Percentiles rank a stretch among this genome's conserved stretches.
These are phyloP conservation scores for Hypericum perforatum DNA, from an alignment of 345 rosid species.

Conservation along the genomic window DNA sequence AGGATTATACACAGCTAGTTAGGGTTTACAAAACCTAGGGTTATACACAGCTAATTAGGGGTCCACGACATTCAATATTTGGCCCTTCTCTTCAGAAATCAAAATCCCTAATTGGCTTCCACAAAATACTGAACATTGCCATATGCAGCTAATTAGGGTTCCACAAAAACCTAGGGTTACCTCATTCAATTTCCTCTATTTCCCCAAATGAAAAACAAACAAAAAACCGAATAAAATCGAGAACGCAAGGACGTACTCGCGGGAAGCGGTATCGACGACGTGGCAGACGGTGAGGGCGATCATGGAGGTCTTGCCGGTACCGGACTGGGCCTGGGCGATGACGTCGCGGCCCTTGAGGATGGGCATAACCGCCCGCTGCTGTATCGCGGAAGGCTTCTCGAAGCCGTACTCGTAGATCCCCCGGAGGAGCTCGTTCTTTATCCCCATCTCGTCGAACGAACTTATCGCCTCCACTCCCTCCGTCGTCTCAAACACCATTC, in stretches of 20 bases:
- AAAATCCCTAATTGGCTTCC: too few species aligned
- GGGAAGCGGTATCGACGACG: slow-evolving; percentile 50
- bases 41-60: too few species aligned
- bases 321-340: slow-evolving; percentile 98
- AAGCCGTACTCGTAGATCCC: slow-evolving; percentile 83
- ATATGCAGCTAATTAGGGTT: too few species aligned
- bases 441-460: slow-evolving; percentile 77
- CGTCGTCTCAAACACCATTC: slow-evolving; percentile 53
- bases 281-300: slow-evolving; percentile 94
- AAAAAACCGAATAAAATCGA: not conserved
- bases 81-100: too few species aligned
- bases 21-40: too few species aligned
- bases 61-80: too few species aligned
- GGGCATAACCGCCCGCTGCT: slow-evolving; percentile 92
- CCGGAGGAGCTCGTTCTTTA: slow-evolving; percentile 66
- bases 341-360: slow-evolving; percentile 86
- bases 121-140: too few species aligned
- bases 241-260: slow-evolving; percentile 42
- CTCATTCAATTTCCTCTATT: too few species aligned
- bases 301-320: slow-evolving; percentile 96
- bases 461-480: slow-evolving; percentile 78
- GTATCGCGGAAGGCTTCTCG: slow-evolving; percentile 94
- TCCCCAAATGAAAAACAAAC: too few species aligned
- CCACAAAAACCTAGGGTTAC: too few species aligned
- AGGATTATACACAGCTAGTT: too few species aligned